Percentiles rank a stretch among this genome's conserved stretches.
phyloP scores from a whole-genome alignment of 1,139 yeast genomes.

The Sugiyamaella pinicola region DNA sequence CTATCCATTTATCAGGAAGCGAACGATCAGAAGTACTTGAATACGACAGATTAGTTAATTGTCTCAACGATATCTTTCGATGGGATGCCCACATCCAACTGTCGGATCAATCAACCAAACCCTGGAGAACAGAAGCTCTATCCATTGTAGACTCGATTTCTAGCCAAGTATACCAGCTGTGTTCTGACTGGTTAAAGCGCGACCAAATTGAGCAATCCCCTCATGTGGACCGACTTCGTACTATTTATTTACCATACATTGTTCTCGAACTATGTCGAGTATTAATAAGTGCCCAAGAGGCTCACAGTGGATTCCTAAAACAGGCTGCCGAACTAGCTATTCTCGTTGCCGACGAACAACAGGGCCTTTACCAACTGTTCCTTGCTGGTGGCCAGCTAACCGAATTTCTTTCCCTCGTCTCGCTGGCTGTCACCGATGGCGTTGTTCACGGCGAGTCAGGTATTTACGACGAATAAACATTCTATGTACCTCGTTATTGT shows the following conservation, averaged over 20 bases:
- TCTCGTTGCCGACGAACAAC: constrained; percentile 54
- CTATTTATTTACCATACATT: constrained; percentile 72
- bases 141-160: constrained; percentile 25
- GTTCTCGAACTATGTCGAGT: constrained; percentile 63
- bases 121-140: constrained; percentile 25
- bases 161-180: constrained; percentile 27
- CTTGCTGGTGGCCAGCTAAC: constrained; percentile 60
- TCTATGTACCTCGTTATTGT: neutral
- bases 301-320: constrained; percentile 45
- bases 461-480: constrained; percentile 28
- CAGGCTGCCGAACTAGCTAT: constrained; percentile 63
- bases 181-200: constrained; percentile 31
- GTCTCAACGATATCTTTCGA: constrained; percentile 32
- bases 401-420: constrained; percentile 62
- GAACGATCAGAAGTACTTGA: constrained; percentile 56
- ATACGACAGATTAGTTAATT: constrained; percentile 52
- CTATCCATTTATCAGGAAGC: constrained; percentile 43
- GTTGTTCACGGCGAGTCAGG: constrained; percentile 38
- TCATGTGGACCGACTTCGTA: constrained; percentile 47
- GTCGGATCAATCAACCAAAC: constrained; percentile 17
- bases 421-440: constrained; percentile 58
- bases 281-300: constrained; percentile 46
- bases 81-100: constrained; percentile 31
- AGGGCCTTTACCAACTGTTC: constrained; percentile 56
- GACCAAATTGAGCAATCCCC: constrained; percentile 19